These are phyloP conservation scores for Aspergillus ibericus DNA, from an alignment of 2,329 filamentous ascomycete species.

Conservation along the genomic window DNA sequence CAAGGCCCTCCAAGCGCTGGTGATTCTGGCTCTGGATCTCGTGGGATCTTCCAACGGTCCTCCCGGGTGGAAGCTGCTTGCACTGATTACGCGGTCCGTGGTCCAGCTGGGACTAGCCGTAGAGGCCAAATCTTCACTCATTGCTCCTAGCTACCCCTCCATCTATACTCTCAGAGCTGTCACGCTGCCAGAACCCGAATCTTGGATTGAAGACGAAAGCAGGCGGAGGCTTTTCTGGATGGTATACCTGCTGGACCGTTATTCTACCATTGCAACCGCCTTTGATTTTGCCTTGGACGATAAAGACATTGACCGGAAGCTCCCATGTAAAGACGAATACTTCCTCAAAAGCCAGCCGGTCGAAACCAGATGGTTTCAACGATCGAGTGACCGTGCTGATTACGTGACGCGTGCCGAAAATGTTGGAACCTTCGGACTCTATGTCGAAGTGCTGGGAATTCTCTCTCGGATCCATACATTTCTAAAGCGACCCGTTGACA, in stretches of 20 bases:
- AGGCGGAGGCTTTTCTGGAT: constrained; percentile 88
- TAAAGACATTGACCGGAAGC: constrained; percentile 80
- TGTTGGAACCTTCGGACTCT: constrained; percentile 83
- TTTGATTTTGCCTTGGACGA: constrained; percentile 90
- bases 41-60: constrained; percentile 86
- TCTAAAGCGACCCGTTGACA: constrained; percentile 84
- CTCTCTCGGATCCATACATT: constrained; percentile 86
- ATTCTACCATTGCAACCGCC: constrained; percentile 85
- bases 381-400: constrained; percentile 56
- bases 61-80: constrained; percentile 88
- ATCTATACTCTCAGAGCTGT: constrained; percentile 88
- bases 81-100: constrained; percentile 82
- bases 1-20: constrained; percentile 80
- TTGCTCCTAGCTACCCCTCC: constrained; percentile 76
- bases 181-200: constrained; percentile 76
- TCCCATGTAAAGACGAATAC: constrained; percentile 84
- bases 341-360: constrained; percentile 82
- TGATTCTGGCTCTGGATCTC: constrained; percentile 81
- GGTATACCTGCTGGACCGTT: constrained; percentile 86
- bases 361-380: constrained; percentile 77
- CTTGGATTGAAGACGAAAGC: constrained; percentile 88
- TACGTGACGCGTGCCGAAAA: constrained; percentile 74
- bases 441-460: constrained; percentile 85
- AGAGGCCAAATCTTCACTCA: constrained; percentile 75
- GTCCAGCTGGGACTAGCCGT: constrained; percentile 84